These are phyloP conservation scores for Pythium dissotocum DNA, from an alignment of 352 stramenopile genomes.

Conservation along the genomic window DNA sequence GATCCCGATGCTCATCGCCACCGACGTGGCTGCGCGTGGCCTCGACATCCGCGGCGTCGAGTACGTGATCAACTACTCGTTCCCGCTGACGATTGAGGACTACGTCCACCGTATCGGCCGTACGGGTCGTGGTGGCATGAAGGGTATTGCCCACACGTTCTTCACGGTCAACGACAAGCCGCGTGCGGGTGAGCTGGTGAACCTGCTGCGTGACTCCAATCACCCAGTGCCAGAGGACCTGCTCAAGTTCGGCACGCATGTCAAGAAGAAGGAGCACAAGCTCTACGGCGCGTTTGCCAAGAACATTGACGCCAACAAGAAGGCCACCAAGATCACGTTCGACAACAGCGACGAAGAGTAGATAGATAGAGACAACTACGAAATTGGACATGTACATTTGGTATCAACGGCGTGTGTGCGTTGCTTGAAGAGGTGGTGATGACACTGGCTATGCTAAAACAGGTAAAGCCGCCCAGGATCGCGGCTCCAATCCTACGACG, in stretches of 20 bases:
- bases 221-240: conserved; percentile 93
- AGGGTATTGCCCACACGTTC: conserved; percentile 95
- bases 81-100: conserved; percentile 97
- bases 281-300: conserved; percentile 97
- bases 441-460: too few relatives aligned
- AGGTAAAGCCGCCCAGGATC: too few relatives aligned
- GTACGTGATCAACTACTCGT: conserved; percentile 97
- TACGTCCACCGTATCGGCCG: conserved; percentile 96
- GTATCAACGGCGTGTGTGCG: background rate
- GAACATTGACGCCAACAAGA: too few relatives aligned
- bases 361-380: background rate
- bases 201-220: conserved; percentile 94
- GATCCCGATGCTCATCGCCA: conserved; percentile 95
- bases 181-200: conserved; percentile 95
- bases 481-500: too few relatives aligned
- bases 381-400: background rate
- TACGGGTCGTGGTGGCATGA: conserved; percentile 92
- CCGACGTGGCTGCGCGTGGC: conserved; percentile 95
- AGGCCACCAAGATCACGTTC: too few relatives aligned
- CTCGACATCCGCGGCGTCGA: conserved; percentile 98
- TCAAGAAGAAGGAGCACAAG: conserved; percentile 99
- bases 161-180: conserved; percentile 97
- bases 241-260: conserved; percentile 98
- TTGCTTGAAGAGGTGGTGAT: too few relatives aligned
- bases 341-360: too few relatives aligned